Conservation (phyloP, 2,329 filamentous ascomycete species). For the Scolecobasidium constrictum region DNA sequence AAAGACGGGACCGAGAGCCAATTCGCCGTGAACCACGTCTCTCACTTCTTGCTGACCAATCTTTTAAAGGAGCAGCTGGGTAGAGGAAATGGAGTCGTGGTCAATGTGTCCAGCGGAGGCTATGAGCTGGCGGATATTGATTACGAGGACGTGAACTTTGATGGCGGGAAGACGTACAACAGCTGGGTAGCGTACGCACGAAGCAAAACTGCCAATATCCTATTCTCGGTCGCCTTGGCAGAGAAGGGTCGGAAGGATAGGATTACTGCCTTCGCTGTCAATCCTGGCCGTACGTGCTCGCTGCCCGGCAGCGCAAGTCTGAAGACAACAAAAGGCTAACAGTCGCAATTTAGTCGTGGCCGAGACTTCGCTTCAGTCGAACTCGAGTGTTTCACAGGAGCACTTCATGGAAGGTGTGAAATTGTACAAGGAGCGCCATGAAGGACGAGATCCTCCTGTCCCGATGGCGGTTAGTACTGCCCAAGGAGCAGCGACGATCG, state of each 20-base stretch:
- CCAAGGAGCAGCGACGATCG: no score
- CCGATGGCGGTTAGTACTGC: no score
- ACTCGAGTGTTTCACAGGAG: no score
- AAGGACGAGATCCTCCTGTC: no score
- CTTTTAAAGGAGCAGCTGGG: conserved; percentile 15
- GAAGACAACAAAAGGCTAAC: no score
- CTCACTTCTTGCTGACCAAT: conserved; percentile 22
- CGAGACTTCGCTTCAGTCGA: no score
- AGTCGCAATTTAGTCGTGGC: no score
- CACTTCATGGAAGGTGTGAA: no score
- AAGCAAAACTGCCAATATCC: conserved; percentile 37
- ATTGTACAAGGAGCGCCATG: no score
- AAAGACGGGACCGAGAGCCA: conserved; percentile 23
- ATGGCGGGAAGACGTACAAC: conserved; percentile 14
- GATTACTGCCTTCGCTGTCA: not conserved
- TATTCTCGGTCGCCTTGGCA: conserved; percentile 32
- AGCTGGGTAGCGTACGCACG: conserved; percentile 31
- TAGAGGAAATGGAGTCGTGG: conserved; percentile 15
- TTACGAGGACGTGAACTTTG: conserved; percentile 6
- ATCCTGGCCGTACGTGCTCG: conserved; percentile 8
- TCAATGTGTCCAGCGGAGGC: conserved; percentile 19
- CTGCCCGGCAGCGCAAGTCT: not conserved
- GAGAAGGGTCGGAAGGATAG: conserved; percentile 3
- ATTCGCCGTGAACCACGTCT: conserved; percentile 23
- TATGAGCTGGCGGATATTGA: conserved; percentile 11